A percentile compares a stretch with the other conserved stretches of the same genome.
Conservation (phyloP, 2,329 filamentous ascomycete genomes). For the Diaporthe citrichinensis region DNA sequence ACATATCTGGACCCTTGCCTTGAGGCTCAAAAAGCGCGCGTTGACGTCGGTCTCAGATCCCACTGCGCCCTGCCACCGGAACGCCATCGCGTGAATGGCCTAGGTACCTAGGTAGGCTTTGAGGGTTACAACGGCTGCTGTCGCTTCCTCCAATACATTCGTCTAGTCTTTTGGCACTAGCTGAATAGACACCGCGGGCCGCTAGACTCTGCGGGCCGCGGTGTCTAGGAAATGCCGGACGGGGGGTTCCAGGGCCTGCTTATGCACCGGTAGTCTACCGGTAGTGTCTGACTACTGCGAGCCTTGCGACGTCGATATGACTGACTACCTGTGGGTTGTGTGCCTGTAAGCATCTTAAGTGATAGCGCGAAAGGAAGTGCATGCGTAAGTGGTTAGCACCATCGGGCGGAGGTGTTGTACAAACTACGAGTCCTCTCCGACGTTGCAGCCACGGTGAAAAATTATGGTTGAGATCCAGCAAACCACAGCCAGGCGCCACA, state of each 20-base stretch:
- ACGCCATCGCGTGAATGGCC: background rate
- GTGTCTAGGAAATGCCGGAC: constrained; percentile 16
- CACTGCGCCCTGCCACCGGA: background rate
- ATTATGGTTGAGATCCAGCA: background rate
- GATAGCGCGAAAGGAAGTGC: background rate
- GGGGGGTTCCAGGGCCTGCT: background rate
- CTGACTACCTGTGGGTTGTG: background rate
- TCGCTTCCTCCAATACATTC: constrained; percentile 6
- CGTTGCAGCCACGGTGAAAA: background rate
- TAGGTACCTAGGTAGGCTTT: background rate
- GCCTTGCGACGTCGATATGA: background rate
- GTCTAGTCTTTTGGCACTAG: constrained; percentile 10
- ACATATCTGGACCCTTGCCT: background rate
- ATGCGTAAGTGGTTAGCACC: background rate
- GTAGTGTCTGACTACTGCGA: constrained; percentile 22
- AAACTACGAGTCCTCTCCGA: background rate
- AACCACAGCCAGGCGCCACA: background rate
- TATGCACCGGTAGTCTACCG: background rate
- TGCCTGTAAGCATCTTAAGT: background rate
- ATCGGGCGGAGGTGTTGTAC: background rate
- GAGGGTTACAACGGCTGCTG: constrained; percentile 11
- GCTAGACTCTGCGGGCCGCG: constrained; percentile 8
- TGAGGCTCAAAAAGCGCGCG: constrained; percentile 21
- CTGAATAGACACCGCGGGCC: background rate
- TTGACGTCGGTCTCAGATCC: constrained; percentile 1